These are phyloP conservation scores for Rheum nobile DNA, from an alignment of 148 eudicot genomes.

Conservation along the genomic window DNA sequence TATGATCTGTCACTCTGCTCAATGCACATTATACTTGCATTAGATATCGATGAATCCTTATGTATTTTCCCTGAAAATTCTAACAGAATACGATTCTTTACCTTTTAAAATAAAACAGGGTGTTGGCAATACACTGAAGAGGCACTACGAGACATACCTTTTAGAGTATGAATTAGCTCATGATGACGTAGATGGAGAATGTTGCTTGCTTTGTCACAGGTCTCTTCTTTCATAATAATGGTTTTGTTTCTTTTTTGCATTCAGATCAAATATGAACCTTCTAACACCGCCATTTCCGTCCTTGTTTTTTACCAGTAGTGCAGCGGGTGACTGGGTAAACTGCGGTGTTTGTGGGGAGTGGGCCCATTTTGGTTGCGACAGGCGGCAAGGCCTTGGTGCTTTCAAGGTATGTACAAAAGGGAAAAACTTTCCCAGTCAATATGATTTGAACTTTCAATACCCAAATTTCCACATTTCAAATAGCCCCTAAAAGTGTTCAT, in stretches of 20 bases:
- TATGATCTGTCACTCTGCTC: slow-evolving; percentile 23
- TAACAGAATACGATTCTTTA: not conserved
- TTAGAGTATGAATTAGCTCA: slow-evolving; percentile 92
- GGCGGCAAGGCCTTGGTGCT: slow-evolving; percentile 92
- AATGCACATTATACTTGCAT: not conserved
- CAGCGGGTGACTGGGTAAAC: slow-evolving; percentile 97
- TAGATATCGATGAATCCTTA: too few relatives aligned
- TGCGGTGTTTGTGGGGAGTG: slow-evolving; percentile 96
- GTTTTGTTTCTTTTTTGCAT: not conserved
- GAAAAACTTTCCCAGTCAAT: not conserved
- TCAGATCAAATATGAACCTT: not conserved
- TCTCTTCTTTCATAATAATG: slow-evolving; percentile 8
- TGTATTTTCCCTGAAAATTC: too few relatives aligned
- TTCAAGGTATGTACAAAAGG: slow-evolving; percentile 48
- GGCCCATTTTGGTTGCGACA: slow-evolving; percentile 98
- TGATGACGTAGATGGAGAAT: slow-evolving; percentile 96
- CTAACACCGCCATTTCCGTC: not conserved
- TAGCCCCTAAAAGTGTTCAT: not conserved
- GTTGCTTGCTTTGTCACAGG: slow-evolving; percentile 97
- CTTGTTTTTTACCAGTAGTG: slow-evolving; percentile 51
- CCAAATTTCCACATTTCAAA: not conserved
- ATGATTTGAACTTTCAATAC: too few relatives aligned
- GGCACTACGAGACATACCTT: slow-evolving; percentile 92
- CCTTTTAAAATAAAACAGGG: slow-evolving; percentile 36
- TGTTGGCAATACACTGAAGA: slow-evolving; percentile 90